These are phyloP conservation scores for Grigorovia yakushimaensis DNA, from an alignment of 805 yeast genomes.

Conservation along the genomic window DNA sequence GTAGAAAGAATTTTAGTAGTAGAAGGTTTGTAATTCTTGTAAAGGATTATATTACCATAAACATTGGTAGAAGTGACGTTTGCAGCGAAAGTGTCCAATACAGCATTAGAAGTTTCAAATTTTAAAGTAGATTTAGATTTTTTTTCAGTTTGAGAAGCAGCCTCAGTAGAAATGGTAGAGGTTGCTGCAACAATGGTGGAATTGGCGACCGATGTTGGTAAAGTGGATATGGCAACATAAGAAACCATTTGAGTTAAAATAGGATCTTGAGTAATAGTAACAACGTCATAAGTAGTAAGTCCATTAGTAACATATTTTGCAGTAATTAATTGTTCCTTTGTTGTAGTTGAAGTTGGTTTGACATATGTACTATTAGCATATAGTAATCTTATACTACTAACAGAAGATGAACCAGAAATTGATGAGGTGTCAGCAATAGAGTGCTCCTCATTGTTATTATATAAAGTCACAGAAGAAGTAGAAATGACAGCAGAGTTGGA, in stretches of 20 bases:
- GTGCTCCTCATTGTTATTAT: background rate
- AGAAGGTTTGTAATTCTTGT: no score
- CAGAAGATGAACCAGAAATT: background rate
- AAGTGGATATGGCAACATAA: conserved; percentile 2
- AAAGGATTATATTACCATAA: no score
- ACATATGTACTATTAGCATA: background rate
- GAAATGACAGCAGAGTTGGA: conserved; percentile 3
- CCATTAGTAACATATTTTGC: background rate
- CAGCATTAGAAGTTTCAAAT: background rate
- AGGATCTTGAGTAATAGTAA: background rate
- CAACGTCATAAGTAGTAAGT: background rate
- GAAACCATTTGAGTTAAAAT: conserved; percentile 1
- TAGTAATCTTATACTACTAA: background rate
- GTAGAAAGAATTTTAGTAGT: conserved; percentile 2
- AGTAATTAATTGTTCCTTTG: background rate
- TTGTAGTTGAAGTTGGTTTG: background rate
- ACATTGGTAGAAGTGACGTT: background rate
- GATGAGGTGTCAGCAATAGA: background rate
- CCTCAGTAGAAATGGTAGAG: background rate
- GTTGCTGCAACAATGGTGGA: background rate
- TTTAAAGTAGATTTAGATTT: background rate
- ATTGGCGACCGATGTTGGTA: background rate
- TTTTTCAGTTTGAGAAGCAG: background rate
- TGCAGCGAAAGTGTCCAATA: background rate
- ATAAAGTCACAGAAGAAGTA: background rate